Conservation (phyloP, 805 yeast species). For the Metschnikowia similis region DNA sequence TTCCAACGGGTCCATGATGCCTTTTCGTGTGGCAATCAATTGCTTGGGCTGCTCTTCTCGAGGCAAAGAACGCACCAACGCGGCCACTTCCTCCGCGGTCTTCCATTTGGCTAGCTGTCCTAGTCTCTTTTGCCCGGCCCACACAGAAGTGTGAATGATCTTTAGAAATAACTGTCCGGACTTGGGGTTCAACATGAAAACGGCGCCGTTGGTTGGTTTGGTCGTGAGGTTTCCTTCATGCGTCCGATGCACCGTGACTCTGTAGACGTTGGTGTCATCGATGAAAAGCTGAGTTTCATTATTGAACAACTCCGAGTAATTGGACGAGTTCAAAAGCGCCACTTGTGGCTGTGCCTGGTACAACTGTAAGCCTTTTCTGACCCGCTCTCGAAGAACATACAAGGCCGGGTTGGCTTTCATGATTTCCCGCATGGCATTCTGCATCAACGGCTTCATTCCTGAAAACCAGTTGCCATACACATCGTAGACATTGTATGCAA, state of each 20-base stretch:
- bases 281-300: slow-evolving; percentile 79
- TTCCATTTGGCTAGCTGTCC: slow-evolving; percentile 97
- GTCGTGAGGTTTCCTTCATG: slow-evolving; percentile 90
- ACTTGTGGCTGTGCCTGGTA: slow-evolving; percentile 93
- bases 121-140: slow-evolving; percentile 95
- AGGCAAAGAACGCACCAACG: slow-evolving; percentile 82
- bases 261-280: slow-evolving; percentile 91
- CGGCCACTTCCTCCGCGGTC: slow-evolving; percentile 96
- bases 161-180: slow-evolving; percentile 87
- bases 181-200: slow-evolving; percentile 84
- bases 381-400: slow-evolving; percentile 86
- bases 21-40: slow-evolving; percentile 82
- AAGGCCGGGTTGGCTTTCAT: slow-evolving; percentile 95
- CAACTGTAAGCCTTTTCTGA: slow-evolving; percentile 88
- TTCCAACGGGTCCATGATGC: slow-evolving; percentile 90
- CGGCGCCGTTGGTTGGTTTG: slow-evolving; percentile 89
- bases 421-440: slow-evolving; percentile 86
- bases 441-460: slow-evolving; percentile 84
- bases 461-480: slow-evolving; percentile 98
- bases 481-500: slow-evolving; percentile 94
- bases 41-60: slow-evolving; percentile 94
- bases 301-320: slow-evolving; percentile 85
- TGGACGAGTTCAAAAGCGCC: slow-evolving; percentile 81
- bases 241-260: slow-evolving; percentile 88
- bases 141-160: slow-evolving; percentile 87